phyloP scores from a whole-genome alignment of 331 rosid species.

The Quercus tomentella region DNA sequence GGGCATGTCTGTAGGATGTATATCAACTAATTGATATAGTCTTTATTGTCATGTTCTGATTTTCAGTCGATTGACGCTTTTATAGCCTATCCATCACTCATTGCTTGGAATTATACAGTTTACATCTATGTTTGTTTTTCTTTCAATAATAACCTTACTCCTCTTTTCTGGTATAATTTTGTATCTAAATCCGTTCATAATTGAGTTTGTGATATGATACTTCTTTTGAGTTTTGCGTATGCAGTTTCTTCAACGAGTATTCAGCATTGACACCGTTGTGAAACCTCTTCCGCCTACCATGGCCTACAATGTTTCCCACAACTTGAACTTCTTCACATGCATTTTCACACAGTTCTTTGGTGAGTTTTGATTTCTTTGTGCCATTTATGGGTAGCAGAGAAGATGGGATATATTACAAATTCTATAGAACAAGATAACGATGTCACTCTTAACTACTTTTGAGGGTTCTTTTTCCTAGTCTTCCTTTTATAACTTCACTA shows the following conservation, averaged over 20 bases:
- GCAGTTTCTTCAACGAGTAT: no score
- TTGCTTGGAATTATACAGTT: neutral
- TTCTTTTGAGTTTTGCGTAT: no score
- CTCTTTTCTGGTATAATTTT: no score
- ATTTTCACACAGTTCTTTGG: conserved; percentile 96
- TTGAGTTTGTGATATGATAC: no score
- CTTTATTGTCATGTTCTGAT: neutral
- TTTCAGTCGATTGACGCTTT: neutral
- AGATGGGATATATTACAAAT: neutral
- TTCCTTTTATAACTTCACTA: no score
- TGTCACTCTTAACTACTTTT: no score
- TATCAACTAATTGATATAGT: neutral
- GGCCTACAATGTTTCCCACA: conserved; percentile 81
- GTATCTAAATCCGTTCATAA: no score
- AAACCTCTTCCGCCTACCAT: conserved; percentile 88
- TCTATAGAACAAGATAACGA: neutral
- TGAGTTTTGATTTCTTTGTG: conserved; percentile 30
- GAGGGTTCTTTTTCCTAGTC: no score
- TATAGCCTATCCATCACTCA: neutral
- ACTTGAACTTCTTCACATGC: conserved; percentile 91
- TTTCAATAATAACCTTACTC: no score
- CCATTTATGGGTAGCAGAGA: conserved; percentile 2
- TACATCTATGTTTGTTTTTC: conserved; percentile 1
- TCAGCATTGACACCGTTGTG: conserved; percentile 21
- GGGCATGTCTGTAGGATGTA: neutral